These are phyloP conservation scores for Murraya paniculata DNA, from an alignment of 345 rosid species.

Conservation along the genomic window DNA sequence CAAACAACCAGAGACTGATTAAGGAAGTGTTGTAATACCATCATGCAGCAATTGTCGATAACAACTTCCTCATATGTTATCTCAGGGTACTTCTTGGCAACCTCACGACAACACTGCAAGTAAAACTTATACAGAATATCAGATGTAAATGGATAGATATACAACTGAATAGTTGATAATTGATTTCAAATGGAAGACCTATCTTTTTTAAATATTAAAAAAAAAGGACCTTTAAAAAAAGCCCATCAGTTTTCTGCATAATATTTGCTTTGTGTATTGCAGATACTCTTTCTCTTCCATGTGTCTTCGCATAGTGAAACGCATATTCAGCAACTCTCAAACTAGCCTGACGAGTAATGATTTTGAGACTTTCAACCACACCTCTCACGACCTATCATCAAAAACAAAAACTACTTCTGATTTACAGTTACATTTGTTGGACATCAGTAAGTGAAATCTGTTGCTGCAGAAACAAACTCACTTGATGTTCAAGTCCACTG, in stretches of 20 bases:
- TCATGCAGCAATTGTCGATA: constrained; percentile 99
- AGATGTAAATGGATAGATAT: neutral
- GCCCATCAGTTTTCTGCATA: constrained; percentile 99
- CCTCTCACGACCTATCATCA: constrained; percentile 89
- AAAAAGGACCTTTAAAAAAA: constrained; percentile 74
- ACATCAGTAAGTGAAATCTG: neutral
- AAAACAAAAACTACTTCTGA: neutral
- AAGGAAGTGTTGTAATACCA: constrained; percentile 48
- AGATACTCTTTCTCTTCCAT: constrained; percentile 95
- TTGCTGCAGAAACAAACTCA: constrained; percentile 31
- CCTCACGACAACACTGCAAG: constrained; percentile 98
- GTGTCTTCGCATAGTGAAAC: constrained; percentile 90
- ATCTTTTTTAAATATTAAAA: neutral
- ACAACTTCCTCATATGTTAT: constrained; percentile 95
- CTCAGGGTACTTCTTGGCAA: constrained; percentile 97
- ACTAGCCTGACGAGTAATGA: constrained; percentile 96
- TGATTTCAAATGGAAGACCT: neutral
- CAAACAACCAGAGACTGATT: neutral
- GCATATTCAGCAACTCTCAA: constrained; percentile 99
- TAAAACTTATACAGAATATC: constrained; percentile 11
- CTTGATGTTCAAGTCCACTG: constrained; percentile 99
- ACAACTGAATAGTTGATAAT: neutral
- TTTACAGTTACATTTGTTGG: neutral
- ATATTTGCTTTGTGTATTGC: constrained; percentile 98
- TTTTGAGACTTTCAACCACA: constrained; percentile 96